A percentile compares a stretch with the other conserved stretches of the same genome.
Evolutionary conservation across 495 filamentous ascomycete genomes (phyloP).

Genomic region (Geoglossum glabrum): DNA sequence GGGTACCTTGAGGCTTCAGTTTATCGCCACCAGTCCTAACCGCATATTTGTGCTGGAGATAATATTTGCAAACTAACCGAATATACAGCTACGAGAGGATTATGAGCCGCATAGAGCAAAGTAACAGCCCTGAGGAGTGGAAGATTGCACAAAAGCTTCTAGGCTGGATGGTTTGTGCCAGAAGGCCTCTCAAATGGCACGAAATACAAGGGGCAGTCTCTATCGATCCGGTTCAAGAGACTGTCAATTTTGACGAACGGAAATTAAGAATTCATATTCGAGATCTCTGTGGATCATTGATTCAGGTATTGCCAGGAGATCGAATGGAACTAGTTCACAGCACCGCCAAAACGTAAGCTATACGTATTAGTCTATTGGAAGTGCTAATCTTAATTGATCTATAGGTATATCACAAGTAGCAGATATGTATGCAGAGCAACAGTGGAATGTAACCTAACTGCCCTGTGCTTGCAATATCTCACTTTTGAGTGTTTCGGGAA

Average conservation of each 20-base stretch:
- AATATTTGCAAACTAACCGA: neutral
- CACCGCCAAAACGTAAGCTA: slow-evolving; percentile 23
- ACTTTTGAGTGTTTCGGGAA: slow-evolving; percentile 16
- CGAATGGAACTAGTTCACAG: slow-evolving; percentile 23
- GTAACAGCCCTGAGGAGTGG: slow-evolving; percentile 11
- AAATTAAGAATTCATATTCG: slow-evolving; percentile 16
- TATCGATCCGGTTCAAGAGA: slow-evolving; percentile 11
- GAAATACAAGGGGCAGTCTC: slow-evolving; percentile 27
- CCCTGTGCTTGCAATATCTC: slow-evolving; percentile 21
- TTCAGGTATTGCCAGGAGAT: slow-evolving; percentile 18
- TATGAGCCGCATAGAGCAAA: neutral
- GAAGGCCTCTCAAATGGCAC: slow-evolving; percentile 24
- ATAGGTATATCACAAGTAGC: neutral
- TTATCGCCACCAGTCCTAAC: neutral
- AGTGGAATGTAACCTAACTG: slow-evolving; percentile 19
- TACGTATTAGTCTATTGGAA: slow-evolving; percentile 7
- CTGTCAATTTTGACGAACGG: slow-evolving; percentile 13
- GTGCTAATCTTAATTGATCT: neutral
- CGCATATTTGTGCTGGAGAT: no score
- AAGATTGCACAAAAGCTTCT: slow-evolving; percentile 18
- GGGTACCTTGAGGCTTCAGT: neutral
- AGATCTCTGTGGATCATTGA: slow-evolving; percentile 25
- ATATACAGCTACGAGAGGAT: neutral
- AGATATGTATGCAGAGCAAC: slow-evolving; percentile 12
- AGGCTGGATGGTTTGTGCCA: slow-evolving; percentile 24